Conservation (phyloP, 2,329 filamentous ascomycete species). For the Diplodia corticola region DNA sequence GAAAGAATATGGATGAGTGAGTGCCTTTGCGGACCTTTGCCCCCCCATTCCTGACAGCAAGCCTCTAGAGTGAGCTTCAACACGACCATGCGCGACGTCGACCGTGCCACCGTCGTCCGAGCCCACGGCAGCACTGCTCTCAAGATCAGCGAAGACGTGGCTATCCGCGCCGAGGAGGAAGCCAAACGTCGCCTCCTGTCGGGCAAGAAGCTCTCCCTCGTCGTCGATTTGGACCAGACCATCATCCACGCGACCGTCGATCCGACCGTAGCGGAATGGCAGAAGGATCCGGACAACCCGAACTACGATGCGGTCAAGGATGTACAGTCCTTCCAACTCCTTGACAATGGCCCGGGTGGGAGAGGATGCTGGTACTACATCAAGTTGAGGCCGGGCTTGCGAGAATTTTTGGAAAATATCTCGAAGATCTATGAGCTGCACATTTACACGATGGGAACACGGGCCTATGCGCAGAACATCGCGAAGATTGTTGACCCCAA, state of each 20-base stretch:
- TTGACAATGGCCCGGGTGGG: constrained; percentile 70
- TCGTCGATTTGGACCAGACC: constrained; percentile 96
- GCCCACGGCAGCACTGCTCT: constrained; percentile 87
- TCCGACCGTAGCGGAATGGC: constrained; percentile 94
- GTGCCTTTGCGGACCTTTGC: constrained; percentile 28
- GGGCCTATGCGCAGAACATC: constrained; percentile 91
- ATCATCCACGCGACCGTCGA: constrained; percentile 98
- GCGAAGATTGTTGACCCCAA: constrained; percentile 91
- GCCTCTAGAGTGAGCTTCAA: constrained; percentile 69
- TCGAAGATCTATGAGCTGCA: constrained; percentile 88
- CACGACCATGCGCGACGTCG: constrained; percentile 73
- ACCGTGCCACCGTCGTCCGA: constrained; percentile 91
- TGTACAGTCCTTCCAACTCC: constrained; percentile 82
- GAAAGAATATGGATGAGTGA: constrained; percentile 90
- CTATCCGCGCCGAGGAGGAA: constrained; percentile 78
- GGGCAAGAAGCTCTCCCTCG: constrained; percentile 82
- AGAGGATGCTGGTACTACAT: constrained; percentile 95
- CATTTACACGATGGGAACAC: constrained; percentile 98
- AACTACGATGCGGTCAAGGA: constrained; percentile 91
- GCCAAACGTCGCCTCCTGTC: constrained; percentile 79
- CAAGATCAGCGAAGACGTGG: constrained; percentile 80
- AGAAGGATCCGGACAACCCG: constrained; percentile 80
- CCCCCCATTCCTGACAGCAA: neutral
- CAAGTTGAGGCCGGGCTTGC: constrained; percentile 87
- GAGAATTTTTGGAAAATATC: constrained; percentile 75